phyloP scores from a whole-genome alignment of 2,329 filamentous ascomycete genomes.

The Calonectria pauciramosa region DNA sequence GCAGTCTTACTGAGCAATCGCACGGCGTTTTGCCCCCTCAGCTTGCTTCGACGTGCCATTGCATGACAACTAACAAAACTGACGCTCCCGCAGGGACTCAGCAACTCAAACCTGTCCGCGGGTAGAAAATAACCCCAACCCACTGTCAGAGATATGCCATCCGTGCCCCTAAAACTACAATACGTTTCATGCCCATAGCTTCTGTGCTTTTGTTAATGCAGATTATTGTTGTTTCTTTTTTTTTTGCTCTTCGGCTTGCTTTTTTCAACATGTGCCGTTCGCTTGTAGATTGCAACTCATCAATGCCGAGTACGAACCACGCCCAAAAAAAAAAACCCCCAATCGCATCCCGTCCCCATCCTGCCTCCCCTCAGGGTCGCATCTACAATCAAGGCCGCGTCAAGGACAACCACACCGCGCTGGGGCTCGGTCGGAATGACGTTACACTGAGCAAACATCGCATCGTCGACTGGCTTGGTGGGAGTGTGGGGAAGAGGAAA shows the following conservation, averaged over 20 bases:
- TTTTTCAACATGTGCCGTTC: neutral
- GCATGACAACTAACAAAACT: conserved; percentile 9
- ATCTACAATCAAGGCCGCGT: conserved; percentile 16
- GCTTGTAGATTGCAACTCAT: neutral
- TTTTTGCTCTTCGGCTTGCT: neutral
- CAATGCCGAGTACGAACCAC: neutral
- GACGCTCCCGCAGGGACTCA: conserved; percentile 2
- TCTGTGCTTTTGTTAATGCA: neutral
- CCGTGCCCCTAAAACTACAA: neutral
- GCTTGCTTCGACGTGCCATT: conserved; percentile 2
- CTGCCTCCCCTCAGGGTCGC: conserved; percentile 2
- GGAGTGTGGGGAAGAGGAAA: conserved; percentile 19
- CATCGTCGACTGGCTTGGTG: neutral
- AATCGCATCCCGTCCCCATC: neutral
- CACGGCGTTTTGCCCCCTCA: conserved; percentile 5
- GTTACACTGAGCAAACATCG: conserved; percentile 19
- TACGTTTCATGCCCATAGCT: neutral
- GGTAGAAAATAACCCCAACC: conserved; percentile 16
- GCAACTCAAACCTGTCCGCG: neutral
- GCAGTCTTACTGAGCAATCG: conserved; percentile 24
- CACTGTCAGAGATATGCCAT: neutral
- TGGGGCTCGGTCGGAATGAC: conserved; percentile 12
- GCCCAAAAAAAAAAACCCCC: neutral
- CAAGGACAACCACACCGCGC: conserved; percentile 24
- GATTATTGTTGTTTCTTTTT: neutral